phyloP scores from a whole-genome alignment of 768 basidiomycete species.

The Boletellus emodensis region DNA sequence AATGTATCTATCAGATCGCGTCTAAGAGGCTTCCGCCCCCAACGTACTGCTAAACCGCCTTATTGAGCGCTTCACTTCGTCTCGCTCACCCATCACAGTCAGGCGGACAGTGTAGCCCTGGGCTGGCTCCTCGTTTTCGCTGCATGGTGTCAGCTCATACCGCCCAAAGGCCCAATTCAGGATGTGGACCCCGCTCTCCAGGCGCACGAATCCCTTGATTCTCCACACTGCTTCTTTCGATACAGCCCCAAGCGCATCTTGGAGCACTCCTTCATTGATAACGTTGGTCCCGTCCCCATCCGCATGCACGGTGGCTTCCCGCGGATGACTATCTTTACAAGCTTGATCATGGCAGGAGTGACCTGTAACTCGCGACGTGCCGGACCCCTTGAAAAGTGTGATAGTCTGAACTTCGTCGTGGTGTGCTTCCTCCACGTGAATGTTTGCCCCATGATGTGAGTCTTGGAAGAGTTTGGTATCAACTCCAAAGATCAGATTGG shows the following conservation, averaged over 20 bases:
- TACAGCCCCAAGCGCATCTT: conserved; percentile 45
- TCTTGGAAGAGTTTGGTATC: conserved; percentile 73
- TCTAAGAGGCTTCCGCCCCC: conserved; percentile 32
- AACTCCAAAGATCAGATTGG: conserved; percentile 81
- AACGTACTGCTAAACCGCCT: conserved; percentile 49
- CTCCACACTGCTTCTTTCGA: conserved; percentile 73
- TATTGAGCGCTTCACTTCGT: conserved; percentile 64
- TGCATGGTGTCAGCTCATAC: conserved; percentile 55
- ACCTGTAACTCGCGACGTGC: conserved; percentile 12
- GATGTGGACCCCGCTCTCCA: conserved; percentile 46
- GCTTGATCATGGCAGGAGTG: conserved; percentile 15
- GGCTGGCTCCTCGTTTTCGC: conserved; percentile 20
- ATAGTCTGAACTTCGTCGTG: conserved; percentile 86
- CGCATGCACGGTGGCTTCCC: neutral
- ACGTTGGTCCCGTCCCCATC: conserved; percentile 16
- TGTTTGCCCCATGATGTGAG: neutral
- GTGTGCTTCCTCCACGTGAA: conserved; percentile 36
- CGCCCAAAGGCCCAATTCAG: conserved; percentile 95
- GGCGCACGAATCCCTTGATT: conserved; percentile 81
- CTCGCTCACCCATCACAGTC: conserved; percentile 91
- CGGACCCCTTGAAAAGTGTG: conserved; percentile 51
- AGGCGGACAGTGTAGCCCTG: conserved; percentile 45
- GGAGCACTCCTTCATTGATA: conserved; percentile 39
- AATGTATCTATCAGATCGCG: conserved; percentile 3
- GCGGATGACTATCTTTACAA: conserved; percentile 2